Evolutionary conservation across 176 grass and related monocot genomes (phyloP), one percentile per base, ranked within the genome.

Genomic region (Aegilops sharonensis): DNA sequence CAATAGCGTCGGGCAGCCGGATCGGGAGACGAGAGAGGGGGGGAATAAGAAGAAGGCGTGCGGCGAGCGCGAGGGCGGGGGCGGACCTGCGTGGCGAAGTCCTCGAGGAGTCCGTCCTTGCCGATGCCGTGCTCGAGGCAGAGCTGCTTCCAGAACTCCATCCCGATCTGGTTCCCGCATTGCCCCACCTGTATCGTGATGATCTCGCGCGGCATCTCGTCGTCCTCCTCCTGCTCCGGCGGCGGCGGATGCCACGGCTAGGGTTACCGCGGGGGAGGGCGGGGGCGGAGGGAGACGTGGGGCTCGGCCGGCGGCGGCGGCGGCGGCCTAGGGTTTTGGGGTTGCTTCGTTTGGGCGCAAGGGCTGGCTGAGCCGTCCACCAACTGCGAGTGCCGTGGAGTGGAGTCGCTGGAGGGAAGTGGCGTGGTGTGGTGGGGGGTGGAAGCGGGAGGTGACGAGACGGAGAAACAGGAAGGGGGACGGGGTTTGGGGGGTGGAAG

Each of bases 61-160:
- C 60, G n/a, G 60, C 60, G 57, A n/a, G 52, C 52, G 52, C 52
- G 32, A 11, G 14, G 7, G 37, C 17, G 31, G 0, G 35, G 8
- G 34, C 11, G n/a, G 4, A 91, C 97, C 94, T 97, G 92, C 21
- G 97, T 99, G 68, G 94, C 97, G 85, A 99, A 97, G 77, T 99
- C 97, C 85, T 99, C 94, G 82, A 99, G 97, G 77, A 97, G 97
- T 63, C 94, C 94, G 81, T 99, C 97, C 89, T 96, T 99, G 80
- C 94, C 94, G 88, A 99, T 99, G 83, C 94, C 97, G 61, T 99
- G 97, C 92, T 99, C 94, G 47, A 99, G 97, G 77, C 97, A 99
- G 76, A 99, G 97, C 89, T 99, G 94, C 97, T 99, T 96, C 97
- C 97, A 99, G 94, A 99, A 99, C 92, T 99, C 97, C 97, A 99